A percentile compares a stretch with the other conserved stretches of the same genome.
Conservation (phyloP, 2,329 filamentous ascomycete genomes). For the Fusarium clavum region DNA sequence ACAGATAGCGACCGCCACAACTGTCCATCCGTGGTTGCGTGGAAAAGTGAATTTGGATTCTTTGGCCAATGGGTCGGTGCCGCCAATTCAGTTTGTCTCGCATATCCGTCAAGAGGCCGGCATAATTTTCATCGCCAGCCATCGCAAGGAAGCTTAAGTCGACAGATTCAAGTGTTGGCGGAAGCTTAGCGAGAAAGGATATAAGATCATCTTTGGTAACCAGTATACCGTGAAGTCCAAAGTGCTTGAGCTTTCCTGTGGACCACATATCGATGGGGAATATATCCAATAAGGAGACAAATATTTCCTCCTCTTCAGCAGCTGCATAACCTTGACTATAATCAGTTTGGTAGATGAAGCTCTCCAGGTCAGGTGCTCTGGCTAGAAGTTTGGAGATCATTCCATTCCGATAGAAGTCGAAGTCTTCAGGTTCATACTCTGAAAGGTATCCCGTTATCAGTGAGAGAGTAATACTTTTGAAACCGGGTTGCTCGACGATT, state of each 20-base stretch:
- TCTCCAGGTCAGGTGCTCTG: neutral
- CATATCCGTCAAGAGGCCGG: neutral
- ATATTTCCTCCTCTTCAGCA: neutral
- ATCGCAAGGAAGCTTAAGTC: neutral
- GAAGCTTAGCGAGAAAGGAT: neutral
- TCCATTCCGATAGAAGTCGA: neutral
- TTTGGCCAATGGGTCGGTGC: neutral
- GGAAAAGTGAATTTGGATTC: too few relatives aligned
- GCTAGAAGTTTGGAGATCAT: neutral
- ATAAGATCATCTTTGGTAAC: neutral
- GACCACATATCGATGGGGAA: neutral
- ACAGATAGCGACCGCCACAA: neutral
- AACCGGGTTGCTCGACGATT: neutral
- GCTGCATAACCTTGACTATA: fast-evolving
- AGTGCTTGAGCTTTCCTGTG: neutral
- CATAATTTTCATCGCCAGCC: fast-evolving
- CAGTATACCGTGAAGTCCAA: neutral
- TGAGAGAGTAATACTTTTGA: neutral
- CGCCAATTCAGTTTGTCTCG: neutral
- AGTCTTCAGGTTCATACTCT: neutral
- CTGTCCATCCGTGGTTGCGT: too few relatives aligned
- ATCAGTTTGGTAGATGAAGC: neutral
- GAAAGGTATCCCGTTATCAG: neutral
- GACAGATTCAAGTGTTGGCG: fast-evolving
- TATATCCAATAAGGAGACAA: neutral